A percentile compares a stretch with the other conserved stretches of the same genome.
Evolutionary conservation across 805 yeast genomes (phyloP).

Genomic region (Wickerhamomyces strasburgensis): DNA sequence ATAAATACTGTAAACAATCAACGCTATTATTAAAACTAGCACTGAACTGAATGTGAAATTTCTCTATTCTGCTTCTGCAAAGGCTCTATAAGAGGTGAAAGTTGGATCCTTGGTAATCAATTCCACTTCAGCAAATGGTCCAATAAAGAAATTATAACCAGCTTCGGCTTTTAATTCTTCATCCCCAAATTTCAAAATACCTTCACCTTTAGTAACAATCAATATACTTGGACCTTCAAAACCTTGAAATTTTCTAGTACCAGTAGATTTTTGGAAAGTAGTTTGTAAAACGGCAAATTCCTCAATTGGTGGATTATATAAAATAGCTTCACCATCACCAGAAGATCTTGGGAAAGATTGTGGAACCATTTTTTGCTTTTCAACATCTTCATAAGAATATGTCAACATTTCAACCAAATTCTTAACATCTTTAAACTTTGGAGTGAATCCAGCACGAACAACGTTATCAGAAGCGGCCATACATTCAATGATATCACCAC

Average conservation of each 20-base stretch:
- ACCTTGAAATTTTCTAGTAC: conserved; percentile 51
- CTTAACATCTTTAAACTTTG: conserved; percentile 93
- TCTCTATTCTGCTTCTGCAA: conserved; percentile 56
- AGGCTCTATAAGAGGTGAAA: conserved; percentile 87
- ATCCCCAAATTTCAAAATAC: conserved; percentile 43
- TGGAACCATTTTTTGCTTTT: conserved; percentile 86
- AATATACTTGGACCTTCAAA: conserved; percentile 85
- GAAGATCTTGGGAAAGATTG: conserved; percentile 41
- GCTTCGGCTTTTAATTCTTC: conserved; percentile 46
- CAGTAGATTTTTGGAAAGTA: conserved; percentile 46
- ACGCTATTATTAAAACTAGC: neutral
- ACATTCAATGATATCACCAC: conserved; percentile 97
- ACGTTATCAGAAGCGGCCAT: conserved; percentile 99
- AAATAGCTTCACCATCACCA: conserved; percentile 61
- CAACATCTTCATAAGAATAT: conserved; percentile 82
- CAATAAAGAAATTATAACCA: conserved; percentile 82
- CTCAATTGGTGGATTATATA: conserved; percentile 94
- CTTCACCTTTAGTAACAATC: conserved; percentile 78
- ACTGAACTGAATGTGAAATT: too few species aligned
- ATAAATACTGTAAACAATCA: neutral
- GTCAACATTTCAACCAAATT: conserved; percentile 89
- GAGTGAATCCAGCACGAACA: conserved; percentile 98
- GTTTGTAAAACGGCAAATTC: conserved; percentile 94
- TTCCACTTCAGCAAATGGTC: conserved; percentile 67
- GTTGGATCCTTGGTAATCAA: conserved; percentile 45